phyloP scores from a whole-genome alignment of 768 basidiomycete genomes.

The Phanerochaete carnosa region DNA sequence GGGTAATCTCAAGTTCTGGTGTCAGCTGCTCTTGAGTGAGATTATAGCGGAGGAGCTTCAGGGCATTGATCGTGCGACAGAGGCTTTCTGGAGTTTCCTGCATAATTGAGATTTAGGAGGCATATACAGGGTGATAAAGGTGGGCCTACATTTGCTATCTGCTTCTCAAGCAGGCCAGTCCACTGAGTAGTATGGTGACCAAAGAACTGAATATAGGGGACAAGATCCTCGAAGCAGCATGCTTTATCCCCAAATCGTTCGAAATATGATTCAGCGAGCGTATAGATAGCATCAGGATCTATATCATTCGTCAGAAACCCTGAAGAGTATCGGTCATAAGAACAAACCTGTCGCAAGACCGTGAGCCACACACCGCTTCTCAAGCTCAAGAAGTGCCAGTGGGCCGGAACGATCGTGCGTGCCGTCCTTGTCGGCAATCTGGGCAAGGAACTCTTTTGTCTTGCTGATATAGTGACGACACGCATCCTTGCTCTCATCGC shows the following conservation, averaged over 20 bases:
- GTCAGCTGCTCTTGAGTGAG: conserved; percentile 49
- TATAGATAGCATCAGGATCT: conserved; percentile 46
- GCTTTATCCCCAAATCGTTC: conserved; percentile 72
- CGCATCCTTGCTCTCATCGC: conserved; percentile 35
- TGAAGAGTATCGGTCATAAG: not conserved
- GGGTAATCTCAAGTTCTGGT: conserved; percentile 50
- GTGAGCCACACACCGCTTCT: conserved; percentile 50
- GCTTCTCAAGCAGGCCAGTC: conserved; percentile 48
- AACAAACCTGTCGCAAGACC: conserved; percentile 45
- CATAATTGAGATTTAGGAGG: not conserved
- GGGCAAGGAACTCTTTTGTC: conserved; percentile 48
- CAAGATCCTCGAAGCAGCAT: conserved; percentile 85
- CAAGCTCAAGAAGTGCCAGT: conserved; percentile 75
- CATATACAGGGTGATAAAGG: conserved; percentile 14
- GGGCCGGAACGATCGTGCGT: conserved; percentile 68
- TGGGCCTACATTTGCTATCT: conserved; percentile 45
- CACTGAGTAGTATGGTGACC: conserved; percentile 47
- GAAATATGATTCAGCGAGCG: conserved; percentile 66
- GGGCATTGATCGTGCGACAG: conserved; percentile 67
- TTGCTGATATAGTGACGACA: conserved; percentile 38
- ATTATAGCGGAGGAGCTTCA: conserved; percentile 69
- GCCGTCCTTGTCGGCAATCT: conserved; percentile 64
- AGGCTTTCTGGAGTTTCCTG: conserved; percentile 50
- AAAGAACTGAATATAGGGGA: conserved; percentile 55
- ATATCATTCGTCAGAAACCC: not conserved